phyloP scores from a whole-genome alignment of 352 stramenopile species.

The Phytophthora sansomeana region DNA sequence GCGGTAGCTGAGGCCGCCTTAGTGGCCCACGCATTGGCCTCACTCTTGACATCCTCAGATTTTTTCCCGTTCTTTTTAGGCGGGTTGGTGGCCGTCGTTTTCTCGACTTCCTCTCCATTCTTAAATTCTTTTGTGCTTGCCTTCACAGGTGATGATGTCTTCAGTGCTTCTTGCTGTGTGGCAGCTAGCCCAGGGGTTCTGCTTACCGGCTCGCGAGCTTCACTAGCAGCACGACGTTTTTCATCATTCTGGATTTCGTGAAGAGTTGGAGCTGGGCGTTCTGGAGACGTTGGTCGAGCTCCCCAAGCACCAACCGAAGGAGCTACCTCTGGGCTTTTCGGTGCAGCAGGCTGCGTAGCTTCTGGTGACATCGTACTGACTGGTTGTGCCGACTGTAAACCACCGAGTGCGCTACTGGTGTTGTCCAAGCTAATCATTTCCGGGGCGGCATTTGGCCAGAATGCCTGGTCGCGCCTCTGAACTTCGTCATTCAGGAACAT shows the following conservation, averaged over 20 bases:
- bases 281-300: constrained; percentile 25
- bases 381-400: constrained; percentile 16
- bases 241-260: constrained; percentile 59
- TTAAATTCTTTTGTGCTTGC: constrained; percentile 20
- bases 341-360: constrained; percentile 14
- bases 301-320: constrained; percentile 45
- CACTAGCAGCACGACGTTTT: constrained; percentile 41
- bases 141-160: constrained; percentile 23
- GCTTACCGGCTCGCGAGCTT: constrained; percentile 8
- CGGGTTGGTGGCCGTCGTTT: constrained; percentile 31
- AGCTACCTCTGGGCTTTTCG: constrained; percentile 20
- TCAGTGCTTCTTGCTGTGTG: constrained; percentile 15
- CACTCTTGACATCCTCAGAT: constrained; percentile 27
- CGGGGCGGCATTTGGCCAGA: constrained; percentile 34
- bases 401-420: constrained; percentile 1
- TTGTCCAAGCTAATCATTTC: constrained; percentile 33
- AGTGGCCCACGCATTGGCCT: constrained; percentile 53
- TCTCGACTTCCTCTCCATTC: constrained; percentile 25
- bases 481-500: constrained; percentile 46
- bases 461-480: constrained; percentile 36
- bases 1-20: constrained; percentile 15
- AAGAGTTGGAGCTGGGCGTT: constrained; percentile 36
- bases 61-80: constrained; percentile 46
- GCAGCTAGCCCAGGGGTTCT: constrained; percentile 6
- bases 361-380: constrained; percentile 22